A percentile compares a stretch with the other conserved stretches of the same genome.
Evolutionary conservation across 257 asterid genomes (phyloP).

Genomic region (Primulina eburnea): DNA sequence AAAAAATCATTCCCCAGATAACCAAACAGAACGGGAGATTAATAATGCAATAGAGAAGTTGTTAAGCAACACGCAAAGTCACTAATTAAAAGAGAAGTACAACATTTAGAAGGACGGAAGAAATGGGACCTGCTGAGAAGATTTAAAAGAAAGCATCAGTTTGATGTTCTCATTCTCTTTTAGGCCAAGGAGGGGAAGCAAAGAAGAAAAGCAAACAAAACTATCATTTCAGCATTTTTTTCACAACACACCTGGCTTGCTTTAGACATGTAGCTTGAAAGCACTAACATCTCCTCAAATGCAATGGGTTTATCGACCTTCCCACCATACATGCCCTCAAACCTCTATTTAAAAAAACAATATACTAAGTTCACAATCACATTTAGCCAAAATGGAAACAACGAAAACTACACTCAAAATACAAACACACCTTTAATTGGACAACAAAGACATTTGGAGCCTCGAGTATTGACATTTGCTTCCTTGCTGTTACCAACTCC

Average conservation of each 20-base stretch:
- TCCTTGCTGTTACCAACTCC: slow-evolving; percentile 93
- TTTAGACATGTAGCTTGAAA: slow-evolving; percentile 87
- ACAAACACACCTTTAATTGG: slow-evolving; percentile 74
- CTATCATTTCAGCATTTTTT: slow-evolving; percentile 9
- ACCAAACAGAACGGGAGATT: too few species aligned
- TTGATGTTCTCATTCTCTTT: background rate
- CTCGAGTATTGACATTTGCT: slow-evolving; percentile 90
- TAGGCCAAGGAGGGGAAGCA: background rate
- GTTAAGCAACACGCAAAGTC: too few species aligned
- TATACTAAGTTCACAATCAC: slow-evolving; percentile 10
- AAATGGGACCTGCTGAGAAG: background rate
- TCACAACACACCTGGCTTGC: slow-evolving; percentile 62
- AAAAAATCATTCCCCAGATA: too few species aligned
- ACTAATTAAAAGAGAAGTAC: too few species aligned
- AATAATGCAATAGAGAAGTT: too few species aligned
- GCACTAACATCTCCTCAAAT: slow-evolving; percentile 71
- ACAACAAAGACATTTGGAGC: slow-evolving; percentile 96
- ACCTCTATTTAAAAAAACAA: slow-evolving; percentile 49
- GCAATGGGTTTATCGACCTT: slow-evolving; percentile 79
- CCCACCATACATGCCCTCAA: slow-evolving; percentile 84
- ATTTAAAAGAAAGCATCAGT: background rate
- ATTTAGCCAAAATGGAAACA: slow-evolving; percentile 16
- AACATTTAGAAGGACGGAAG: background rate
- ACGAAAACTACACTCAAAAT: slow-evolving; percentile 12
- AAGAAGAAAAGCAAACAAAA: slow-evolving; percentile 21